Evolutionary conservation across 345 rosid genomes (phyloP), one percentile per base, ranked within the genome.

Genomic region (Luvunga scandens): DNA sequence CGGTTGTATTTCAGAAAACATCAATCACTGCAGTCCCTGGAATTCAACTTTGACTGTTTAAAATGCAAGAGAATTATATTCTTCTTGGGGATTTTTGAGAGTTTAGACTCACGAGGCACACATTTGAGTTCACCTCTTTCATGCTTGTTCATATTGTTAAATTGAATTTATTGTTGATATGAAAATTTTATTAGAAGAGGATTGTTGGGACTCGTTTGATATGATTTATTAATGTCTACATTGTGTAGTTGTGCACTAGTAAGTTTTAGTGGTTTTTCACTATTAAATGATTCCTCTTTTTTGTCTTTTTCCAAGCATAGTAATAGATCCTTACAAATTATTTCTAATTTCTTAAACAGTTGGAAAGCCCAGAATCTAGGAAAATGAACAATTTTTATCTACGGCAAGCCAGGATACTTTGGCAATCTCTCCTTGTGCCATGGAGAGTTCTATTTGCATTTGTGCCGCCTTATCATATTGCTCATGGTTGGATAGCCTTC

Each of bases 401-500:
- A 59, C 81, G 88, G 69, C 13, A 84, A 6, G 89, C 83, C 21
- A 90, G 87, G 86, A 65, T 76, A 9, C 79, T 80, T 71, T 92
- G 98, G 98, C 90, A 89, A 75, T 82, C 79, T 73, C 75, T 95
- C 60, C 86, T 92, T 74, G 84, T 74, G 21, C 99, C 97, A 22
- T 92, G 98, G 97, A 92, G 82, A 82, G 64, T 93, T 72, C 76
- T 95, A 79, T 95, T 95, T 83, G 98, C 98, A 71, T 87, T 93
- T 81, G 94, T 95, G 78, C 98, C 99, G 72, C 98, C 99, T 30
- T 87, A 81, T 86, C 92, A 86, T 63, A 87, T 95, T 77, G 94
- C 92, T 81, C 92, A 93, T 73, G 99, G 99, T 70, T 95, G 98
- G 99, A 73, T 93, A 64, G 93, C 98, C 69, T 93, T 95, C 81